Percentiles rank a stretch among this genome's conserved stretches.
Conservation (phyloP, 2,329 filamentous ascomycete genomes). For the Sarocladium kiliense region DNA sequence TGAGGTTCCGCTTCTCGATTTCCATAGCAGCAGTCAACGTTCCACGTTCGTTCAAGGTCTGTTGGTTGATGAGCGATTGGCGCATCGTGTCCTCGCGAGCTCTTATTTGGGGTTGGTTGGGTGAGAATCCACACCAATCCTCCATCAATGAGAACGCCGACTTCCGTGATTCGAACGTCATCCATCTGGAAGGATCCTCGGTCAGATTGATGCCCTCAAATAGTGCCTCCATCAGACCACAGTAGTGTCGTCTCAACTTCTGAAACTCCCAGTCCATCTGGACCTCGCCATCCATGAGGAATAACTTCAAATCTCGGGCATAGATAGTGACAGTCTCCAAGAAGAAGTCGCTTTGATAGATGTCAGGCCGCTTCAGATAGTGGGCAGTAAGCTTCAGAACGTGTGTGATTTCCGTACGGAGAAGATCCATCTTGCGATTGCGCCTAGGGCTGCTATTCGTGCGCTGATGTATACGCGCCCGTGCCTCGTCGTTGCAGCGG, state of each 20-base stretch:
- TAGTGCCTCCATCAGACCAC: constrained; percentile 85
- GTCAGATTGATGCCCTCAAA: constrained; percentile 88
- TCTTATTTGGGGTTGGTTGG: constrained; percentile 78
- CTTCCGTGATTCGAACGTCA: constrained; percentile 94
- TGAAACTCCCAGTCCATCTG: constrained; percentile 95
- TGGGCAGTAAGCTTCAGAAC: constrained; percentile 92
- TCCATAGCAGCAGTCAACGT: constrained; percentile 87
- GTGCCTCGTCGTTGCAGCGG: constrained; percentile 83
- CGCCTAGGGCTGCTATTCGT: constrained; percentile 76
- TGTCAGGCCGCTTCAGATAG: constrained; percentile 72
- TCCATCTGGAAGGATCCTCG: constrained; percentile 83
- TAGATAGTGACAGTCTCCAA: constrained; percentile 84
- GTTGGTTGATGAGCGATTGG: constrained; percentile 75
- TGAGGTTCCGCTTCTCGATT: constrained; percentile 90
- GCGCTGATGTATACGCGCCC: constrained; percentile 79
- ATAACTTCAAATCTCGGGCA: constrained; percentile 86
- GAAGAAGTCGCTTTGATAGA: constrained; percentile 86
- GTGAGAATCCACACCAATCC: constrained; percentile 97
- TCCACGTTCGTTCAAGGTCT: constrained; percentile 68
- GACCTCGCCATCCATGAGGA: constrained; percentile 90
- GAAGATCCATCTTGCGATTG: constrained; percentile 76
- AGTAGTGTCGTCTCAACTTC: constrained; percentile 86
- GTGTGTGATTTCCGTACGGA: constrained; percentile 92
- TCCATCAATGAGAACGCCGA: constrained; percentile 97
- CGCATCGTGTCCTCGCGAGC: constrained; percentile 83